Base-by-base conservation (phyloP, 371 early-diverging fungal species). In the Entomophthora muscae region DNA sequence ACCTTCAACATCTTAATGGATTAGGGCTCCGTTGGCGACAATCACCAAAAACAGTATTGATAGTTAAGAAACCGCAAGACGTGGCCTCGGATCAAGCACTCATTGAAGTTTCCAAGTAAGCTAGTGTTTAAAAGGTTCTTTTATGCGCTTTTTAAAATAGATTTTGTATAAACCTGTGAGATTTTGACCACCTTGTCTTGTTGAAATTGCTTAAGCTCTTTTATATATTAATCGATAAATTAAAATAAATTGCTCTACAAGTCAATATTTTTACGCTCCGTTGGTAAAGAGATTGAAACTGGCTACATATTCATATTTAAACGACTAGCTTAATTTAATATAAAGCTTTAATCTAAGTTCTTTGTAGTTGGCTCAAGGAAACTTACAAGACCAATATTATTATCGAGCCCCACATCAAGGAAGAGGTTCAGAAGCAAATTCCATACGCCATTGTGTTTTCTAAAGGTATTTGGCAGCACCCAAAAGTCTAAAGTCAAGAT, bases 21-120 rank as follows among this genome's bases (percentile, higher is more conserved):
- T 51, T 7, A 26, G 69, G 71, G 28, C 67, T 87, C 29, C 66
- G 71, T 26, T 89, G 90, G 91, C 69, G 66, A 5, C 76, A 76
- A 10, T 72, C 71, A 23, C 90, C 91, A 13, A 74, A 81, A 24
- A 85, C 81, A 0, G 80, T 86, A 2, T 72, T 91, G 31, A 77
- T 91, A 33, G 77, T 91, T 57, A 88, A 85, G 63, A 91, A 91
- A 67, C 83, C 81, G 21, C 72, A 84, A 57, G 88, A 86, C 67
- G 68, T 70, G 23, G 72, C 75, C 53, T 86, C 85, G 0, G 83
- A 84, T 63, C 71, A 71, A 22, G 85, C 90, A 3, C 66, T 91
- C 13, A 63, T 80, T 13, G 78, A 83, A 26, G 73, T 89, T 1
- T 76, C 79, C 63, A 78, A 70, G 79, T 88, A 78, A 63, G 65